These are phyloP conservation scores for Tremella fuciformis DNA, from an alignment of 768 basidiomycete species.

Conservation along the genomic window DNA sequence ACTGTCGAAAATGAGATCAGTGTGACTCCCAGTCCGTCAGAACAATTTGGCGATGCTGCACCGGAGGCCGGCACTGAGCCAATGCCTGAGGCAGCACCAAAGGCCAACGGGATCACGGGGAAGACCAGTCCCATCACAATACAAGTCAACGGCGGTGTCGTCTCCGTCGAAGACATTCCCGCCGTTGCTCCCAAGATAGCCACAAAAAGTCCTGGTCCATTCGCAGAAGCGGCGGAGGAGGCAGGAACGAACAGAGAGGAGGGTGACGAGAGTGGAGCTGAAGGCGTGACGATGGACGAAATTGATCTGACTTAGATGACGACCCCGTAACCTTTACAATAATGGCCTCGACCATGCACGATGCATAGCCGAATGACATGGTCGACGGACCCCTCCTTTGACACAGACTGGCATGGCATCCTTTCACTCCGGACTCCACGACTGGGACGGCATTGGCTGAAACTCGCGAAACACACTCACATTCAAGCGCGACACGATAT, in stretches of 20 bases:
- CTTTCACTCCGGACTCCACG: no score
- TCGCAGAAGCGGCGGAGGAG: neutral
- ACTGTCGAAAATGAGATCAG: no score
- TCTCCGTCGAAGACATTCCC: neutral
- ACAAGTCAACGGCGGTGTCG: neutral
- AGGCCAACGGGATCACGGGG: no score
- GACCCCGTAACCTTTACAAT: neutral
- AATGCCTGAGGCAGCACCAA: neutral
- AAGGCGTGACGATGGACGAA: constrained; percentile 27
- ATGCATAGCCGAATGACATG: no score
- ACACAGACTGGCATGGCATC: no score
- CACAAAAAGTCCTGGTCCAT: constrained; percentile 6
- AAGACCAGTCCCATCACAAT: neutral
- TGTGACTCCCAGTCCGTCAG: no score
- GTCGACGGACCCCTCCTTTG: no score
- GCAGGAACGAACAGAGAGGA: constrained; percentile 12
- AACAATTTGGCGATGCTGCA: neutral
- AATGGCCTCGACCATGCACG: neutral
- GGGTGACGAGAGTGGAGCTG: constrained; percentile 11
- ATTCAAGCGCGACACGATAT: no score
- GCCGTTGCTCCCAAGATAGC: neutral
- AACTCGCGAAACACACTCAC: no score
- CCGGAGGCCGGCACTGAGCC: neutral
- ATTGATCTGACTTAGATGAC: constrained; percentile 26
- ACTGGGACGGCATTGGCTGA: no score